Evolutionary conservation across 2,329 filamentous ascomycete species (phyloP).

Genomic region (Colletotrichum phormii): DNA sequence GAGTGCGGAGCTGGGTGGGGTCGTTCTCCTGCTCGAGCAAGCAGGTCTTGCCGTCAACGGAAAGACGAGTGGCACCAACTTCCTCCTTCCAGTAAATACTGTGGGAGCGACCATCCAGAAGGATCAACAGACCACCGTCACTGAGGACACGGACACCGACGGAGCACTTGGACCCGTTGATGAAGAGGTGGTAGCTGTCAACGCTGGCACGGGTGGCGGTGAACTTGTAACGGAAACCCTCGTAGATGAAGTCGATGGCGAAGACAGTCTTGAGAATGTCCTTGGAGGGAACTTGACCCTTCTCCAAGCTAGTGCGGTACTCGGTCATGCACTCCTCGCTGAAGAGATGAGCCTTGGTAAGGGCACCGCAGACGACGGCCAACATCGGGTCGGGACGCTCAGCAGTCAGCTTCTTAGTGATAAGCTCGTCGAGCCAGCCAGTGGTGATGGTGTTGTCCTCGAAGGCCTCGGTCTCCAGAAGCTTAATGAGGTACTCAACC

Average conservation of each 20-base stretch:
- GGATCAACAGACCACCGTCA: slow-evolving; percentile 91
- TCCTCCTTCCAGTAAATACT: slow-evolving; percentile 99
- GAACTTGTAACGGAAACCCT: slow-evolving; percentile 96
- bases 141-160: slow-evolving; percentile 93
- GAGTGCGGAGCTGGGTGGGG: slow-evolving; percentile 94
- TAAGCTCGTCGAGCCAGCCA: slow-evolving; percentile 98
- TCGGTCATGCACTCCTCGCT: slow-evolving; percentile 89
- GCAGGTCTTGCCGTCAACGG: slow-evolving; percentile 98
- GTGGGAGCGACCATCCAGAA: slow-evolving; percentile 93
- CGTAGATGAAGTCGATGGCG: slow-evolving; percentile 98
- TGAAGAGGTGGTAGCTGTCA: slow-evolving; percentile 97
- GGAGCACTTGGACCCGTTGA: slow-evolving; percentile 97
- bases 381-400: slow-evolving; percentile 94
- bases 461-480: slow-evolving; percentile 97
- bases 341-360: slow-evolving; percentile 94
- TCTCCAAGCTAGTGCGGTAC: slow-evolving; percentile 90
- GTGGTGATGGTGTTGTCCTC: slow-evolving; percentile 99
- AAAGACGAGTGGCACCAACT: slow-evolving; percentile 92
- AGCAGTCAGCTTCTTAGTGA: slow-evolving; percentile 96
- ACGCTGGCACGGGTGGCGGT: slow-evolving; percentile 91
- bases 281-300: slow-evolving; percentile 96
- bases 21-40: slow-evolving; percentile 99
- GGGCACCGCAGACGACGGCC: slow-evolving; percentile 94
- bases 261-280: slow-evolving; percentile 98
- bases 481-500: slow-evolving; percentile 98